phyloP scores from a whole-genome alignment of 495 filamentous ascomycete genomes.

The Cercophora samala region DNA sequence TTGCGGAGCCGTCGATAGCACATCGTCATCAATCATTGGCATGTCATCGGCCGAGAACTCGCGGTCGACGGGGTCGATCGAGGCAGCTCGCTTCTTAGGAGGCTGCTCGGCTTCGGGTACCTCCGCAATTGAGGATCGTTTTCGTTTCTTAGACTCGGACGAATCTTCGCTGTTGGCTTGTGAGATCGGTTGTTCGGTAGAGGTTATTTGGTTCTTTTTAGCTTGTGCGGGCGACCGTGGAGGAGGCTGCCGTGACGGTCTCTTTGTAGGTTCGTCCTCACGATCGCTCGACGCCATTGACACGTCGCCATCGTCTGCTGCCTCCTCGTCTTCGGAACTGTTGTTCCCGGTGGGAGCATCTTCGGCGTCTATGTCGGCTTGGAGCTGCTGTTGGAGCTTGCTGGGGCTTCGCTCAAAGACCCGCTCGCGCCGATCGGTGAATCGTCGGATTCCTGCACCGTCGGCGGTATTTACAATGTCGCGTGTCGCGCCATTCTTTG shows the following conservation, averaged over 20 bases:
- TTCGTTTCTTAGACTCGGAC: slow-evolving; percentile 49
- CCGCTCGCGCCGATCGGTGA: slow-evolving; percentile 35
- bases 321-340: slow-evolving; percentile 42
- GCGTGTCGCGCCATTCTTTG: slow-evolving; percentile 62
- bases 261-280: slow-evolving; percentile 22
- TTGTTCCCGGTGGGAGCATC: slow-evolving; percentile 39
- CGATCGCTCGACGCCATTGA: slow-evolving; percentile 36
- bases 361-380: slow-evolving; percentile 35
- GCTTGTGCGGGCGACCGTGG: slow-evolving; percentile 24
- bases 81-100: slow-evolving; percentile 56
- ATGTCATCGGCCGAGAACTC: slow-evolving; percentile 39
- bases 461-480: slow-evolving; percentile 53
- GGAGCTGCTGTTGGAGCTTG: slow-evolving; percentile 56
- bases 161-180: slow-evolving; percentile 24
- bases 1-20: slow-evolving; percentile 37
- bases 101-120: slow-evolving; percentile 51
- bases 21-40: slow-evolving; percentile 43
- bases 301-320: slow-evolving; percentile 39
- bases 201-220: slow-evolving; percentile 30
- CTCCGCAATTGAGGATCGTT: slow-evolving; percentile 46
- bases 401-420: slow-evolving; percentile 61
- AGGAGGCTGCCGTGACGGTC: slow-evolving; percentile 15
- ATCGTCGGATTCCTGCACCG: slow-evolving; percentile 36
- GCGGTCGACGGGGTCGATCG: slow-evolving; percentile 34
- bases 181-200: slow-evolving; percentile 18